These are phyloP conservation scores for Jimgerdemannia lactiflua DNA, from an alignment of 192 early-diverging fungal genomes.

Conservation along the genomic window DNA sequence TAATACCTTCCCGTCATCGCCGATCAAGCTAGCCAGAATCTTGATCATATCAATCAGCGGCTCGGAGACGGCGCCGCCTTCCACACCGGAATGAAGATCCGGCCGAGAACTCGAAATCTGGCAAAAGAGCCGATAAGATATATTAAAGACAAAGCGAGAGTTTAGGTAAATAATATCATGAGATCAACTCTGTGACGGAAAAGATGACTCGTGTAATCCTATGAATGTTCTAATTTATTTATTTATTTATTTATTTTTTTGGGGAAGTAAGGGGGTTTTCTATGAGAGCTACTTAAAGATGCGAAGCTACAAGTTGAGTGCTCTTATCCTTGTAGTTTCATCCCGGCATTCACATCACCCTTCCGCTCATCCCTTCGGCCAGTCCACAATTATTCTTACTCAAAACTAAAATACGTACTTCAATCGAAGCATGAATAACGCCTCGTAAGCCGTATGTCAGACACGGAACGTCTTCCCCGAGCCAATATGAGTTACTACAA, in stretches of 20 bases:
- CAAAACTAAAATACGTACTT: conserved; percentile 27
- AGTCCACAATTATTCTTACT: neutral
- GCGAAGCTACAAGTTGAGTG: too few relatives aligned
- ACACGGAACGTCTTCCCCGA: conserved; percentile 73
- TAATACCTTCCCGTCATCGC: conserved; percentile 51
- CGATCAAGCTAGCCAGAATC: conserved; percentile 52
- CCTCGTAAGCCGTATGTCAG: conserved; percentile 79
- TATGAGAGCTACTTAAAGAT: too few relatives aligned
- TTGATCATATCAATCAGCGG: conserved; percentile 69
- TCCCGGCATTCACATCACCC: neutral
- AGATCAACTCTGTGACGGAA: neutral
- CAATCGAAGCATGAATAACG: conserved; percentile 62
- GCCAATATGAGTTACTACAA: conserved; percentile 75
- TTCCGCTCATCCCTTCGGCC: neutral
- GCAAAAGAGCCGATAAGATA: neutral
- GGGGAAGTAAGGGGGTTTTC: too few relatives aligned
- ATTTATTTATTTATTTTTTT: too few relatives aligned
- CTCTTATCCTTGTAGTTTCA: too few relatives aligned
- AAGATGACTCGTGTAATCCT: neutral
- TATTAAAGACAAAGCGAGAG: neutral
- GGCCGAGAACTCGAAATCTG: conserved; percentile 40
- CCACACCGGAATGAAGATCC: conserved; percentile 76
- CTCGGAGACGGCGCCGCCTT: conserved; percentile 72
- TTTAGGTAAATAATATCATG: neutral
- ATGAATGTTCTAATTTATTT: neutral